phyloP scores from a whole-genome alignment of 805 yeast species.

The Hanseniaspora guilliermondii region DNA sequence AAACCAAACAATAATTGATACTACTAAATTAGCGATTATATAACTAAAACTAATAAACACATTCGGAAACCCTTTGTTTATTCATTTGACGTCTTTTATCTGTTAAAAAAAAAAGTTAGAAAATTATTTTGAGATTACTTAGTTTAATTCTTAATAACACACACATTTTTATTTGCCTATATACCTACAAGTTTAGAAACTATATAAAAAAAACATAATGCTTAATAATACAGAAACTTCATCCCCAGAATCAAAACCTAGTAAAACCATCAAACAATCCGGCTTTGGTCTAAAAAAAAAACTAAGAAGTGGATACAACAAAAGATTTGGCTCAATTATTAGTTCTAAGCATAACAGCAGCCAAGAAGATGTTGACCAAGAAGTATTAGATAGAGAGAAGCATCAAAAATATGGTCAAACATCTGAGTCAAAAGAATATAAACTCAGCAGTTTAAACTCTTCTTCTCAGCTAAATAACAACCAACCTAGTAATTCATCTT shows the following conservation, averaged over 20 bases:
- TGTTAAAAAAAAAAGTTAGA: no score
- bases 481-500: not conserved
- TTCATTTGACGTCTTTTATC: no score
- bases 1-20: no score
- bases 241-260: not conserved
- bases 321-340: slow-evolving; percentile 11
- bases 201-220: not conserved
- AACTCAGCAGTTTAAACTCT: not conserved
- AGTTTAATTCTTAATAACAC: no score
- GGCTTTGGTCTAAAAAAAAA: slow-evolving; percentile 5
- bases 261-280: not conserved
- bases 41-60: no score
- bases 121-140: no score
- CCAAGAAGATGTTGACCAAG: not conserved
- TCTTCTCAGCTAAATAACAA: slow-evolving; percentile 7
- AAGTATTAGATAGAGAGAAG: not conserved
- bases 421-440: not conserved
- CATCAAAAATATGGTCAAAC: not conserved
- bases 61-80: no score
- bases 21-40: no score
- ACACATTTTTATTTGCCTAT: no score
- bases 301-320: not conserved
- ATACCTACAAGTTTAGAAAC: no score
- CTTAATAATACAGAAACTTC: not conserved
- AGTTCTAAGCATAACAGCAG: not conserved